Percentiles rank a stretch among this genome's conserved stretches.
Conservation (phyloP, 164 flowering plant species). For the Vitis rotundifolia region DNA sequence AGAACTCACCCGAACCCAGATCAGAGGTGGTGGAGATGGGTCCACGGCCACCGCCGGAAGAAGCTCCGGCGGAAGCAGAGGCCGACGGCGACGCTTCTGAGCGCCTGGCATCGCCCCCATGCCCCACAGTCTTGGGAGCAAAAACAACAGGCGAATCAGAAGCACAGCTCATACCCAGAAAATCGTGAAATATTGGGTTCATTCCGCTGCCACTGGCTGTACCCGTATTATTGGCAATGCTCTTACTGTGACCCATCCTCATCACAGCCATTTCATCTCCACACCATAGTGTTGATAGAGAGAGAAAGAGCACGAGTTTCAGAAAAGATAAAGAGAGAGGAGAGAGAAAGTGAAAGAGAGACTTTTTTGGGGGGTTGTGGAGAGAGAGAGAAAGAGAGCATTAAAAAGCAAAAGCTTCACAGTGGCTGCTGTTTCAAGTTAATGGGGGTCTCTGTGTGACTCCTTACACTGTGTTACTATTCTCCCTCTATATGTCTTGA, state of each 20-base stretch:
- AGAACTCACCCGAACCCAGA: conserved; percentile 60
- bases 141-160: conserved; percentile 26
- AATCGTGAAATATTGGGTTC: conserved; percentile 61
- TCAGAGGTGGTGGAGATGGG: conserved; percentile 55
- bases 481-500: too few relatives aligned
- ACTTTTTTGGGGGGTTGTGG: conserved; percentile 1
- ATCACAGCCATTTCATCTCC: conserved; percentile 38
- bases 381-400: conserved; percentile 21
- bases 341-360: conserved; percentile 12
- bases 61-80: conserved; percentile 33
- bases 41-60: conserved; percentile 41
- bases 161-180: conserved; percentile 51
- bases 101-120: conserved; percentile 15
- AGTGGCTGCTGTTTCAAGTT: neutral
- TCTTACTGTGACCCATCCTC: conserved; percentile 30
- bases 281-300: conserved; percentile 8
- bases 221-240: neutral
- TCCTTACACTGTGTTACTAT: neutral
- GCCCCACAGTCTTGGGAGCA: conserved; percentile 19
- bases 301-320: conserved; percentile 29
- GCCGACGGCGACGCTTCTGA: conserved; percentile 32
- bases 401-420: conserved; percentile 49
- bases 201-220: conserved; percentile 11
- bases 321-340: conserved; percentile 16
- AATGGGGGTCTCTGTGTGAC: conserved; percentile 2